phyloP scores from a whole-genome alignment of 2,329 filamentous ascomycete genomes.

The Paraconiothyrium sp. region DNA sequence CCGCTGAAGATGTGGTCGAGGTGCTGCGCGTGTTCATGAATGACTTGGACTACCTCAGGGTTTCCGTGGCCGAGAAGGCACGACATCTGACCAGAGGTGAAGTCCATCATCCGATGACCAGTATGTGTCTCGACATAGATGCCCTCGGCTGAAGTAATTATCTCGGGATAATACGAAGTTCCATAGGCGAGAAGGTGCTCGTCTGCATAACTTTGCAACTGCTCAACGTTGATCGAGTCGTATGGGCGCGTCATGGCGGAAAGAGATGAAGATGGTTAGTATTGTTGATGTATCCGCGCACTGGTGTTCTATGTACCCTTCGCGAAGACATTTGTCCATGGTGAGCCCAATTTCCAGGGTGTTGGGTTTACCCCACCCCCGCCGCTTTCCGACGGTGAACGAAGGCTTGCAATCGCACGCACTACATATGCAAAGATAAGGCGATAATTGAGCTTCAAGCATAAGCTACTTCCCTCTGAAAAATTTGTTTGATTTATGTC shows the following conservation, averaged over 20 bases:
- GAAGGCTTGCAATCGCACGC: background rate
- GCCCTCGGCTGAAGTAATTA: conserved; percentile 40
- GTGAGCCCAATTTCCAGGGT: background rate
- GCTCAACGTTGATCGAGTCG: conserved; percentile 24
- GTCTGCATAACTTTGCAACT: conserved; percentile 34
- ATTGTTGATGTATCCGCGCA: background rate
- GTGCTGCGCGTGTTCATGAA: conserved; percentile 36
- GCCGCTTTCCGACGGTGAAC: conserved; percentile 10
- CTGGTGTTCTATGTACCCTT: background rate
- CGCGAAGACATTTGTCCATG: background rate
- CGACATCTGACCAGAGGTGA: conserved; percentile 42
- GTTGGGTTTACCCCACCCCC: conserved; percentile 3
- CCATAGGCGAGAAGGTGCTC: conserved; percentile 34
- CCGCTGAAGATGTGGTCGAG: conserved; percentile 49
- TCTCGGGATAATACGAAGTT: conserved; percentile 39
- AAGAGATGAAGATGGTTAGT: background rate
- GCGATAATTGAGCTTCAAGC: background rate
- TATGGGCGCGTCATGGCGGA: conserved; percentile 28
- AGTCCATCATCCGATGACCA: conserved; percentile 46
- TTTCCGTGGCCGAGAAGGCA: conserved; percentile 43
- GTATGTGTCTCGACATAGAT: conserved; percentile 42
- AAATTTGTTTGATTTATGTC: too few relatives aligned
- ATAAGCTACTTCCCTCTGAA: too few relatives aligned
- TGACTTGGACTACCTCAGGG: conserved; percentile 44
- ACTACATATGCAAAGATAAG: background rate